Evolutionary conservation across 2,329 filamentous ascomycete species (phyloP), one percentile per base, ranked within the genome.

Genomic region (Basipetospora chlamydospora): DNA sequence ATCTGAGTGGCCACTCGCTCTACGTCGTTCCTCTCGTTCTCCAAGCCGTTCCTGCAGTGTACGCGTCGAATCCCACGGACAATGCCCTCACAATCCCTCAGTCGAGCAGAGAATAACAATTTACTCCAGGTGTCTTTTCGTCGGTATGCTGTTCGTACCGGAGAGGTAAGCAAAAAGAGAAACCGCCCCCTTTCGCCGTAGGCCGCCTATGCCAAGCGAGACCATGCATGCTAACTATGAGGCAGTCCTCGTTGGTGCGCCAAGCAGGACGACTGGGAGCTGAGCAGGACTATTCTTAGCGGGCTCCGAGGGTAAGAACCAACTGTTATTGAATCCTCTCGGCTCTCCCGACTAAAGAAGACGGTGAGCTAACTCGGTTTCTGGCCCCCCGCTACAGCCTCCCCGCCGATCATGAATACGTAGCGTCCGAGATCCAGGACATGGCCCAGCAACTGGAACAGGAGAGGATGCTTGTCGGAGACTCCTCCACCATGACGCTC

Each of bases 221-320:
- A n/a, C n/a, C n/a, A n/a, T n/a, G n/a, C n/a, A n/a, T n/a, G n/a
- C n/a, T n/a, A 25, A 15, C 12, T 23, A 9, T 13, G 10, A 4
- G 61, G 66, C 41, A 78, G 73, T 6, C 77, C 77, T 11, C 67
- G 78, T 44, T 82, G 72, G 69, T 66, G 78, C 17, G 78, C 77
- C 17, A 71, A 73, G 44, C 65, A 73, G 46, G 76, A 80, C 46
- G 66, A 75, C 43, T 80, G 75, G 75, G 77, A 82, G 41, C 60
- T 69, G 28, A 72, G 77, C 2, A 67, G 64, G 3, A 41, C 41
- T 0, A 66, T 73, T 13, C 63, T 84, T 6, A 61, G 67, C 15
- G 59, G 54, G 26, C 61, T 83, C 28, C 48, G 58, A 40, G 47
- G 49, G 56, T 59, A 43, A 44, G 48, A 17, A 21, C 16, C 21